Conservation (phyloP, 768 basidiomycete species). For the Xanthoconium stramineum region DNA sequence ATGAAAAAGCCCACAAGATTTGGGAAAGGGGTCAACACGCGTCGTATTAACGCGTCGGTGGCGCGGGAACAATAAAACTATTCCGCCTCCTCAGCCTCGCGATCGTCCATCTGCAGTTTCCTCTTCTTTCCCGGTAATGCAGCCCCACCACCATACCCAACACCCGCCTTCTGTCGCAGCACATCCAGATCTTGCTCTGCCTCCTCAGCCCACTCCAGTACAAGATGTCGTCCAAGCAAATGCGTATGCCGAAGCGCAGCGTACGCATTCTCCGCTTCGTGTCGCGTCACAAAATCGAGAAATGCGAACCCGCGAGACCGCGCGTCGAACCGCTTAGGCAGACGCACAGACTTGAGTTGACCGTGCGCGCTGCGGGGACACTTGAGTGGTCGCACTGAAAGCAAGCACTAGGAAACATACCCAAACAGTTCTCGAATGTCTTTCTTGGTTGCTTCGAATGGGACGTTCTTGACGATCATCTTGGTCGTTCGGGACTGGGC, state of each 20-base stretch:
- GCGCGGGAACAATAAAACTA: conserved; percentile 11
- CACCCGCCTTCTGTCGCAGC: conserved; percentile 75
- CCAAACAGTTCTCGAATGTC: conserved; percentile 88
- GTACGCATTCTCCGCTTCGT: conserved; percentile 89
- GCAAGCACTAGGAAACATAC: conserved; percentile 44
- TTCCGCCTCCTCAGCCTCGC: conserved; percentile 30
- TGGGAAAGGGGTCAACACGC: not conserved
- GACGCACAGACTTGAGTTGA: conserved; percentile 87
- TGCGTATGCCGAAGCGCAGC: conserved; percentile 89
- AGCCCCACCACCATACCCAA: conserved; percentile 68
- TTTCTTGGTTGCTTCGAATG: conserved; percentile 94
- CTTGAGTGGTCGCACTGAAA: not conserved
- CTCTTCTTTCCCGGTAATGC: conserved; percentile 72
- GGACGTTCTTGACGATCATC: conserved; percentile 97
- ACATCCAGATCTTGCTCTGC: conserved; percentile 74
- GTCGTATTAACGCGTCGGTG: not conserved
- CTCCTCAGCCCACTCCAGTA: conserved; percentile 91
- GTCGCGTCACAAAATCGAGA: conserved; percentile 86
- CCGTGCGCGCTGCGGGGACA: conserved; percentile 71
- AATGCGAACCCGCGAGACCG: conserved; percentile 94
- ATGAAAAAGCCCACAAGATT: not conserved
- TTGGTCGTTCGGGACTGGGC: conserved; percentile 75
- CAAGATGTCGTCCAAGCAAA: conserved; percentile 91
- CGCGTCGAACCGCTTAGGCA: conserved; percentile 89
- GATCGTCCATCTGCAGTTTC: conserved; percentile 58